phyloP scores from a whole-genome alignment of 129 eudicot genomes.

The Flaveria brownii region DNA sequence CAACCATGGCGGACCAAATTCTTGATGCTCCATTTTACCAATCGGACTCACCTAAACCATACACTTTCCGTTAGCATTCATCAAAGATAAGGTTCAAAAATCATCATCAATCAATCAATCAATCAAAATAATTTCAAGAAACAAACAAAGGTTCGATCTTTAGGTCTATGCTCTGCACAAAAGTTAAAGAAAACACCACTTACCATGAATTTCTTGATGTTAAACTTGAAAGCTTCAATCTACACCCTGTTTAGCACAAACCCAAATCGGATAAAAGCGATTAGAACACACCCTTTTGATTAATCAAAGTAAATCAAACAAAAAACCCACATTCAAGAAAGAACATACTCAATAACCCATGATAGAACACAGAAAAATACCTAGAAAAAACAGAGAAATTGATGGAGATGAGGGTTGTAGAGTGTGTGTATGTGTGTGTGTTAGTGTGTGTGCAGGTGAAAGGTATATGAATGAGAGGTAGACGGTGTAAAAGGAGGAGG shows the following conservation, averaged over 20 bases:
- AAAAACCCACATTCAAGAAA: conserved; percentile 25
- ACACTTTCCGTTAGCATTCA: conserved; percentile 5
- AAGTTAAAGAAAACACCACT: conserved; percentile 4
- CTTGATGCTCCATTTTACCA: conserved; percentile 42
- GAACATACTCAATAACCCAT: conserved; percentile 25
- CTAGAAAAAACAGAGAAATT: conserved; percentile 1
- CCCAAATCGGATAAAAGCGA: conserved; percentile 19
- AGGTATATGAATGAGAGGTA: conserved; percentile 43
- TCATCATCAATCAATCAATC: conserved; percentile 15
- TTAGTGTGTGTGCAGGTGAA: conserved; percentile 29
- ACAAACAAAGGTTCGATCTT: conserved; percentile 14
- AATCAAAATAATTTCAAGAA: background rate
- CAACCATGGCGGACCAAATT: conserved; percentile 58
- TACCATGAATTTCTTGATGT: conserved; percentile 33
- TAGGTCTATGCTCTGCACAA: background rate
- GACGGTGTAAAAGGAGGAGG: conserved; percentile 37
- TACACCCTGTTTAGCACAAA: conserved; percentile 26
- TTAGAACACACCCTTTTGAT: conserved; percentile 32
- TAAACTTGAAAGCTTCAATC: conserved; percentile 29
- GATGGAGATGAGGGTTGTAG: conserved; percentile 28
- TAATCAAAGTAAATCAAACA: background rate
- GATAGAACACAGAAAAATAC: conserved; percentile 7
- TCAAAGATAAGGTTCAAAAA: background rate
- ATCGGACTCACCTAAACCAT: conserved; percentile 45
- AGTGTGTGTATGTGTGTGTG: conserved; percentile 27